These are phyloP conservation scores for Eucalyptus tenuipes DNA, from an alignment of 345 rosid genomes.

Conservation along the genomic window DNA sequence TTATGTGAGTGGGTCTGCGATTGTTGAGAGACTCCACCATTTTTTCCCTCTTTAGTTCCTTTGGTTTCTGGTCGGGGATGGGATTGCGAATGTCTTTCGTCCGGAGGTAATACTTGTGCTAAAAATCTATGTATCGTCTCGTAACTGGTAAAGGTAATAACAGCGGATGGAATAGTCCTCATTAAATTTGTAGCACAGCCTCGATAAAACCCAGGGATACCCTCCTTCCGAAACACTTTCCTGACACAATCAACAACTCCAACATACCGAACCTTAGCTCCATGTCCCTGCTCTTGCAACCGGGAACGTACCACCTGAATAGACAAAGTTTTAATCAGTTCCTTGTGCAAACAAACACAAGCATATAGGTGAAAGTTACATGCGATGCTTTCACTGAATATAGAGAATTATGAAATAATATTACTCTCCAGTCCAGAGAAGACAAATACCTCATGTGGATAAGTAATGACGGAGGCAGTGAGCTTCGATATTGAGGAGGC, in stretches of 20 bases:
- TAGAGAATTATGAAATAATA: background rate
- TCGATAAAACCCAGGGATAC: constrained; percentile 69
- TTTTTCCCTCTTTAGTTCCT: constrained; percentile 3
- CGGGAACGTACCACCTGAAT: constrained; percentile 73
- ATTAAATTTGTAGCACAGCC: constrained; percentile 88
- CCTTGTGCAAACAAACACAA: background rate
- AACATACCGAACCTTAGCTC: constrained; percentile 28
- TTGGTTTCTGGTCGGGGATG: constrained; percentile 5
- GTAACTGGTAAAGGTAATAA: constrained; percentile 90
- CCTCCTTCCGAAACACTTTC: constrained; percentile 65
- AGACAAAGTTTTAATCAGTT: background rate
- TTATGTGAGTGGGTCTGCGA: constrained; percentile 18
- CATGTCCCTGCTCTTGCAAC: constrained; percentile 93
- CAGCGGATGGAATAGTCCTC: constrained; percentile 89
- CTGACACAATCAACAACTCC: constrained; percentile 74
- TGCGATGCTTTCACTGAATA: background rate
- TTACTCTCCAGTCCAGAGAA: background rate
- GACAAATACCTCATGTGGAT: constrained; percentile 78
- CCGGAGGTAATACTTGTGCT: constrained; percentile 26
- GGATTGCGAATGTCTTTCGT: constrained; percentile 10
- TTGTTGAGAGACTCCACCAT: background rate
- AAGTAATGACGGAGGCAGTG: constrained; percentile 68
- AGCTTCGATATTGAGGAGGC: constrained; percentile 83
- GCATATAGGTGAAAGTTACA: background rate
- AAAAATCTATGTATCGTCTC: constrained; percentile 85